A percentile compares a stretch with the other conserved stretches of the same genome.
Conservation (phyloP, 257 asterid species). For the Ajuga chamaepitys region DNA sequence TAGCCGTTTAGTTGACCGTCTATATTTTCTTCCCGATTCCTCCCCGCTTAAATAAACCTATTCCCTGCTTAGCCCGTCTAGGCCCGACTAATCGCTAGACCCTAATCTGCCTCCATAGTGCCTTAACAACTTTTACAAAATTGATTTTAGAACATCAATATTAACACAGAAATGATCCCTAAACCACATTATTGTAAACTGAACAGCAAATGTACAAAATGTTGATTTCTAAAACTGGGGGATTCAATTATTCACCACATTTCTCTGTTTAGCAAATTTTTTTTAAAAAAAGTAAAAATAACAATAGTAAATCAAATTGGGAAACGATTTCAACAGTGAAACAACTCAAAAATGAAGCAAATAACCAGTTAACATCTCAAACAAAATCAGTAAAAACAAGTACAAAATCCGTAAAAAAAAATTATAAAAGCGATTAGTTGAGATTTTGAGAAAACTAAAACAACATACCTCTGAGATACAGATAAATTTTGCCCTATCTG, state of each 20-base stretch:
- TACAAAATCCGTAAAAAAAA: not conserved
- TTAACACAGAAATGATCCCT: not conserved
- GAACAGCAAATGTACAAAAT: not conserved
- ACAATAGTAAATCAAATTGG: not conserved
- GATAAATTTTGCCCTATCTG: not conserved
- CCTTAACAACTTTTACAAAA: too few species aligned
- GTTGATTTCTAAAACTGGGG: not conserved
- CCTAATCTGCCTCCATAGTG: too few species aligned
- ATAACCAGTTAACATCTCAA: not conserved
- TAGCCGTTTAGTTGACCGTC: too few species aligned
- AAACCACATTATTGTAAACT: not conserved
- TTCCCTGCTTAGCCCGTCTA: too few species aligned
- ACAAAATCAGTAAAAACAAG: constrained; percentile 5
- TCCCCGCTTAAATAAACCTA: too few species aligned
- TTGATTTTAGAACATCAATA: too few species aligned
- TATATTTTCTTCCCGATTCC: too few species aligned
- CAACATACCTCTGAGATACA: constrained; percentile 1
- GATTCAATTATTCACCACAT: not conserved
- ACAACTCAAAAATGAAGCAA: not conserved
- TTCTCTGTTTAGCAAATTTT: not conserved
- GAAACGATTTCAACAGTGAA: not conserved
- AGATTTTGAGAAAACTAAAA: constrained; percentile 3
- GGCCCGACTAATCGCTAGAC: too few species aligned
- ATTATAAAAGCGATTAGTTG: not conserved
- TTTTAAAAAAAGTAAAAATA: not conserved